These are phyloP conservation scores for Kurtzmaniella fragi DNA, from an alignment of 805 yeast species.

Conservation along the genomic window DNA sequence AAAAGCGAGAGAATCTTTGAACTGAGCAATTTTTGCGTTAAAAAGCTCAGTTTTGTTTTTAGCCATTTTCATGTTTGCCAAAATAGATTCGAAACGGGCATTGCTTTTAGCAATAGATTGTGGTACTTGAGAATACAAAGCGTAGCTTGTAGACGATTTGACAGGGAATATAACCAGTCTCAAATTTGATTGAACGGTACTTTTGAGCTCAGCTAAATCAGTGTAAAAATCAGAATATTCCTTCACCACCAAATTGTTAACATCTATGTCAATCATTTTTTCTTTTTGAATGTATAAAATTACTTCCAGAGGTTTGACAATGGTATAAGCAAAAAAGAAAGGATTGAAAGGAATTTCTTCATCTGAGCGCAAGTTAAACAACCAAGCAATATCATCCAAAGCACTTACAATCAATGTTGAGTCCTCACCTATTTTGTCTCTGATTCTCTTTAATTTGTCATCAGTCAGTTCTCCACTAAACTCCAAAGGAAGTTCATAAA, in stretches of 20 bases:
- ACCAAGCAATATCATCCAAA: constrained; percentile 89
- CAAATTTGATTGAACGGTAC: constrained; percentile 12
- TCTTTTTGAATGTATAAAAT: constrained; percentile 50
- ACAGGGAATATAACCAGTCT: constrained; percentile 26
- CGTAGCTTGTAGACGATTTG: constrained; percentile 25
- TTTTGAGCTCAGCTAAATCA: constrained; percentile 36
- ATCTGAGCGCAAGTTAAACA: constrained; percentile 74
- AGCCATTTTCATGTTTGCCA: constrained; percentile 57
- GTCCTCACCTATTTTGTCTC: constrained; percentile 21
- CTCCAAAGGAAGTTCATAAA: constrained; percentile 23
- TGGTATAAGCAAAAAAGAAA: constrained; percentile 69
- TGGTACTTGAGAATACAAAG: constrained; percentile 26
- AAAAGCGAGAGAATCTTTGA: constrained; percentile 77
- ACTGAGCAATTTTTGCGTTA: constrained; percentile 73
- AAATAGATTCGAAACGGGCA: constrained; percentile 23
- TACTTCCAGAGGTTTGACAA: constrained; percentile 30
- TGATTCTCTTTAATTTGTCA: constrained; percentile 23
- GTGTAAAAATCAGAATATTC: constrained; percentile 57
- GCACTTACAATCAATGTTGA: constrained; percentile 54
- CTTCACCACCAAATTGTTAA: constrained; percentile 33
- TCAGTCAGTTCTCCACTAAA: constrained; percentile 30
- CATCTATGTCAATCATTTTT: constrained; percentile 26
- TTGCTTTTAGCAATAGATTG: constrained; percentile 19
- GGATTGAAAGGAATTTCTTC: constrained; percentile 81
- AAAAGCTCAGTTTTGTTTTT: constrained; percentile 70